Base-by-base conservation (phyloP, 2,329 filamentous ascomycete genomes). In the Penicillium sclerotiorum region DNA sequence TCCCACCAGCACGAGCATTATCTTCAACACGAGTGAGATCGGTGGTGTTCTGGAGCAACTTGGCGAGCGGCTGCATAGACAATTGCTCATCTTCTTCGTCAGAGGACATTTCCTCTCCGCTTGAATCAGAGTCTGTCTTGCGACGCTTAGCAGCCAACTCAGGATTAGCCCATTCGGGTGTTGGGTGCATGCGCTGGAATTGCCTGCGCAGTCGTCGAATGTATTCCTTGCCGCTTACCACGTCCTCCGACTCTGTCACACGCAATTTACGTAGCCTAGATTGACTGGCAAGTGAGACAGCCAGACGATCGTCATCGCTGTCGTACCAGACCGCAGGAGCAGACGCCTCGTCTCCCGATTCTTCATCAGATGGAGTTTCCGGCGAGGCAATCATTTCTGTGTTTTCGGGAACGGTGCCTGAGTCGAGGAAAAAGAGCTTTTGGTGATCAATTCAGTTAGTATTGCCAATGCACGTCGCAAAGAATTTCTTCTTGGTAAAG, bases 241-340 rank as follows among this genome's bases (percentile, higher is more conserved):
- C 68, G 68, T 99, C 94, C 64, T 99, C 94, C 1, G 82, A 83
- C 65, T 93, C 90, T 2, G 84, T 86, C 43, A 85, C 78, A 53
- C 94, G 83, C 55, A 99, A 77, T 72, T 97, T 97, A 58, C 92
- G 84, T 66, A 96, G 71, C 57, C 89, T 82, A 40, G 85, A 82
- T 37, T 87, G 85, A 21, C 84, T 82, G 3, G 90, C 88, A 32
- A 99, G 80, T 12, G 93, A 97, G 41, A 99, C 81, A 6, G 85
- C 83, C 55, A 96, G 76, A 46, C 89, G 83, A 66, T 97, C 94
- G 66, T 99, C 94, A 63, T 99, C 94, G 70, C 92, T 97, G 68
- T 99, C 94, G 60, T 92, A 85, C 94, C 94, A 99, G 18, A 76
- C 70, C 2, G 73, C 72, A 9, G 63, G 65, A n/a, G 57, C 51